Evolutionary conservation across 495 filamentous ascomycete genomes (phyloP), one percentile per base, ranked within the genome.

Genomic region (Viridothelium virens): DNA sequence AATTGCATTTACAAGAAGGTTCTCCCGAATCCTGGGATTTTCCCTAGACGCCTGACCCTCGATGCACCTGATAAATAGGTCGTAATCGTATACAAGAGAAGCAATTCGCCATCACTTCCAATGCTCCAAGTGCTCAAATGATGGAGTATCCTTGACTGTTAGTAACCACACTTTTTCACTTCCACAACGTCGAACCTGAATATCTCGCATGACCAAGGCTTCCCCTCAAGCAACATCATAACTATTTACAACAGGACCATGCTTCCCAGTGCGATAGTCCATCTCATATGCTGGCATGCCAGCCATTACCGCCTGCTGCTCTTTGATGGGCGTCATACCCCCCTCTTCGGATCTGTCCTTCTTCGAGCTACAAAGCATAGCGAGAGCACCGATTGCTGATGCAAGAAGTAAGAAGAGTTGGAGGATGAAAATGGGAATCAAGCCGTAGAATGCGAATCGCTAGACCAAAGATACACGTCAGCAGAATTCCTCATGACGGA

Each of bases 361-460:
- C 53, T 36, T 59, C 31, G 53, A 59, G 53, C 25, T n/a, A 59
- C 53, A 59, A 2, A 59, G 53, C 53, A 59, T 59, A 6, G 36
- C 53, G 31, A 59, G 6, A 14, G 18, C 53, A 18, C 53, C 53
- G 31, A 59, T 31, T 10, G 53, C 53, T 3, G 53, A 59, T 2
- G 31, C 7, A 31, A 59, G 53, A 5, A 72, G 62, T 14, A 70
- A 59, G 9, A 68, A 41, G 61, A 70, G 41, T 50, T 72, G 70
- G 12, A 72, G 38, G 34, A 70, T 41, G 64, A 70, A 67, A 53
- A 72, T 47, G 14, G 68, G 68, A 41, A 72, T 69, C 44, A 63
- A 56, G 62, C 66, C 63, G 70, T 61, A 72, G 65, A 66, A 67
- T n/a, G 70, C 65, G 62, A 72, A 72, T 34, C 67, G 68, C 70